Evolutionary conservation across 139 green algal species (phyloP), one percentile per base, ranked within the genome.

Genomic region (Picochlorum sp.): DNA sequence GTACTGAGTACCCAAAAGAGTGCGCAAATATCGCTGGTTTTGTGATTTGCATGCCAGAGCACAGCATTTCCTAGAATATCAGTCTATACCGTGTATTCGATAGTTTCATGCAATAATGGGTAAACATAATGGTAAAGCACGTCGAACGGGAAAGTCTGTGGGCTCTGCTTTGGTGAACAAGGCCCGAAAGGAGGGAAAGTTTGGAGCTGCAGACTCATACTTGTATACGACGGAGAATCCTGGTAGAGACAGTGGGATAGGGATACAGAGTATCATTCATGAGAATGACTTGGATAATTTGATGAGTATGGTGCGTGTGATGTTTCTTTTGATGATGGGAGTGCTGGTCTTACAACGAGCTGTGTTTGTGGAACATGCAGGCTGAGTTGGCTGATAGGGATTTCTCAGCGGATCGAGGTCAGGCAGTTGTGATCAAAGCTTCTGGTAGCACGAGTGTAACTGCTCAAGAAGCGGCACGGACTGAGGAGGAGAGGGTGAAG

Each of bases 261-360:
- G 74, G 68, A 91, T 96, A 69, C 81, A 91, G 66, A 90, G 77
- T 16, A 80, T 95, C 11, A 65, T 98, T 11, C 89, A 96, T 52
- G 67, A 73, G 2, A 91, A 87, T 58, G 92, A 97, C 62, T 76
- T 98, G 58, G 88, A 90, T 4, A 91, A 97, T 71, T 73, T 98
- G 18, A 89, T 98, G 80, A 80, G 69, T 24, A 93, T 97, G 84
- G 89, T 92, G 61, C 3, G 79, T 16, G 34, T 11, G 34, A 8
- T 11, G 34, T 41, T 41, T 41, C 34, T 41, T 41, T 11, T 41
- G 34, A 13, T 41, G 34, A 41, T 41, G 34, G 34, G 34, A 41
- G 34, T 41, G 34, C 34, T 41, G 34, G 34, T 41, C 34, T 41
- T 6, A 41, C 34, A 11, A 41, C 34, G 34, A 41, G 34, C 34